These are phyloP conservation scores for Parmelia sp. DNA, from an alignment of 495 filamentous ascomycete species.

Conservation along the genomic window DNA sequence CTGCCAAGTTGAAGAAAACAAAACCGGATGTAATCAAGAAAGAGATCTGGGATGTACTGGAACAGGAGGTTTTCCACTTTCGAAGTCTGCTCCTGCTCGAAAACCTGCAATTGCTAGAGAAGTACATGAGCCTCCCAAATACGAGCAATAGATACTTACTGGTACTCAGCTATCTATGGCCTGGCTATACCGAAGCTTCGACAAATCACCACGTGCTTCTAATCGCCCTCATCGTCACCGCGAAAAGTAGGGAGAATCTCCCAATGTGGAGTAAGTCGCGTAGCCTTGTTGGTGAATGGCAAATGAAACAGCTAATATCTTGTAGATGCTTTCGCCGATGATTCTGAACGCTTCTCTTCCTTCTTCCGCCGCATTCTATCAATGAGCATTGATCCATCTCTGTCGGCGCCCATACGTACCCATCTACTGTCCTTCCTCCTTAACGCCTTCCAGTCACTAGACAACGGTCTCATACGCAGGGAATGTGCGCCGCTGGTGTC, in stretches of 20 bases:
- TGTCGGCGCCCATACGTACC: slow-evolving; percentile 63
- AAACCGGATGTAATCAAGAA: slow-evolving; percentile 80
- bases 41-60: slow-evolving; percentile 85
- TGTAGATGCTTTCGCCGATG: slow-evolving; percentile 66
- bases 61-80: slow-evolving; percentile 70
- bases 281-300: background rate
- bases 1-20: slow-evolving; percentile 59
- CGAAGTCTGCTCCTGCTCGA: slow-evolving; percentile 77
- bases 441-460: slow-evolving; percentile 86
- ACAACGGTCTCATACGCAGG: slow-evolving; percentile 81
- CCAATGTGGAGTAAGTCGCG: slow-evolving; percentile 69
- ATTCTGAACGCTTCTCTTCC: slow-evolving; percentile 75
- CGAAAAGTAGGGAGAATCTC: slow-evolving; percentile 80
- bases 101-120: slow-evolving; percentile 84
- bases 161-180: slow-evolving; percentile 75
- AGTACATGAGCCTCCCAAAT: slow-evolving; percentile 39
- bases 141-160: background rate
- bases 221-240: slow-evolving; percentile 75
- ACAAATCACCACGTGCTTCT: slow-evolving; percentile 87
- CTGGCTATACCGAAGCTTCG: slow-evolving; percentile 78
- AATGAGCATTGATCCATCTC: slow-evolving; percentile 74
- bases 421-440: slow-evolving; percentile 83
- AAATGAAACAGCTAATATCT: slow-evolving; percentile 10
- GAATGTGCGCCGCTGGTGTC: slow-evolving; percentile 94
- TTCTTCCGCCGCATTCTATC: slow-evolving; percentile 87